A percentile compares a stretch with the other conserved stretches of the same genome.
These are phyloP conservation scores for Daldinia concentrica DNA, from an alignment of 495 filamentous ascomycete genomes.

Conservation along the genomic window DNA sequence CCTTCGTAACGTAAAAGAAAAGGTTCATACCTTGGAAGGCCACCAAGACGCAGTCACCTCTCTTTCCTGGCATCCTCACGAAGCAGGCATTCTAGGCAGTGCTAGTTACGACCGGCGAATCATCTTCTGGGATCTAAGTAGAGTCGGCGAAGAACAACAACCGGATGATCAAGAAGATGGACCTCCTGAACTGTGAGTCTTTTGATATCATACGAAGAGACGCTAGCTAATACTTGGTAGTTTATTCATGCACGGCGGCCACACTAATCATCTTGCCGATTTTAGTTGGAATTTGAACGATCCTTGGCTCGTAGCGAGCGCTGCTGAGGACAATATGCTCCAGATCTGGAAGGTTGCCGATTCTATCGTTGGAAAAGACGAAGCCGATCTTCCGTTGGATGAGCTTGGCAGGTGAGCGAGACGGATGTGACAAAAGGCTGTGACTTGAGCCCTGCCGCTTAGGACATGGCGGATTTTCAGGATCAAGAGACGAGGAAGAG, in stretches of 20 bases:
- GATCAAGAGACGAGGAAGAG: background rate
- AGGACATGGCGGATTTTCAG: background rate
- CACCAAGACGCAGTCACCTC: slow-evolving; percentile 91
- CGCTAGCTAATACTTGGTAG: slow-evolving; percentile 54
- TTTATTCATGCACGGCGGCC: slow-evolving; percentile 98
- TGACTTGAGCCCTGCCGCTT: background rate
- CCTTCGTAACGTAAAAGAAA: slow-evolving; percentile 84
- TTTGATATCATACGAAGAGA: slow-evolving; percentile 2
- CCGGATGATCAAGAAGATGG: slow-evolving; percentile 97
- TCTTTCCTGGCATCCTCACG: slow-evolving; percentile 90
- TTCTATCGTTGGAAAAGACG: slow-evolving; percentile 84
- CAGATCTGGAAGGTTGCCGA: slow-evolving; percentile 97
- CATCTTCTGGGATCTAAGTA: slow-evolving; percentile 94
- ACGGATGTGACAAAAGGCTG: background rate
- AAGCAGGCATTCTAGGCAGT: slow-evolving; percentile 86
- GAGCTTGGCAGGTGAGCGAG: slow-evolving; percentile 69
- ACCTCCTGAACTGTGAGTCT: slow-evolving; percentile 87
- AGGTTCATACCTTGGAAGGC: slow-evolving; percentile 84
- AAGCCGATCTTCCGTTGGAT: slow-evolving; percentile 78
- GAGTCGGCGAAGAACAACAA: slow-evolving; percentile 90
- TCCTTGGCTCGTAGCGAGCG: slow-evolving; percentile 92
- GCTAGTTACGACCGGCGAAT: slow-evolving; percentile 91
- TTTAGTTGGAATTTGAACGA: slow-evolving; percentile 98
- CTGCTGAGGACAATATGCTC: slow-evolving; percentile 95
- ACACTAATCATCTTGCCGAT: slow-evolving; percentile 94